Evolutionary conservation across 2,329 filamentous ascomycete species (phyloP).

Genomic region (Neonectria neomacrospora): DNA sequence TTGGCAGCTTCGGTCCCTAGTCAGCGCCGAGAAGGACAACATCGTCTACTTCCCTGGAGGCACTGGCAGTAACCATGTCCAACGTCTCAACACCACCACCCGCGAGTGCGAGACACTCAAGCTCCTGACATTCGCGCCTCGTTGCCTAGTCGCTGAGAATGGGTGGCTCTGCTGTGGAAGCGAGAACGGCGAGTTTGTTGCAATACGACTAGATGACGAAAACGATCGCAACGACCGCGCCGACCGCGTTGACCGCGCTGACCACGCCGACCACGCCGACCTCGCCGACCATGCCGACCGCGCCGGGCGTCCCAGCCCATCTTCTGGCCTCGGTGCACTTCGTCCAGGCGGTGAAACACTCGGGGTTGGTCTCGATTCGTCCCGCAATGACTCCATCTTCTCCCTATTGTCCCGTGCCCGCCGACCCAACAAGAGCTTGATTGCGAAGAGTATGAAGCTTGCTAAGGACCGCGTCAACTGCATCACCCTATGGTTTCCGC

Average conservation of each 20-base stretch:
- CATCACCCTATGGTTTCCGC: conserved; percentile 71
- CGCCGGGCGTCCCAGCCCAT: neutral
- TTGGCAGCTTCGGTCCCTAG: conserved; percentile 90
- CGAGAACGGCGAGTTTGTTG: conserved; percentile 86
- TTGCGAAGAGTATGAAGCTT: conserved; percentile 64
- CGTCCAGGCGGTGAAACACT: conserved; percentile 45
- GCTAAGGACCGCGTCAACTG: conserved; percentile 73
- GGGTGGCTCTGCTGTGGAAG: conserved; percentile 94
- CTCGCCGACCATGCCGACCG: neutral
- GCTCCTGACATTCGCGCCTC: conserved; percentile 76
- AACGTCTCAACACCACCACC: conserved; percentile 74
- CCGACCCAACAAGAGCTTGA: conserved; percentile 56
- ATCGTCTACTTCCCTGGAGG: conserved; percentile 87
- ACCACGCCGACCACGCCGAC: conserved; percentile 34
- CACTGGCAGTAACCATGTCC: conserved; percentile 71
- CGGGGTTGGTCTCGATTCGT: conserved; percentile 46
- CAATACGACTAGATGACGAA: conserved; percentile 71
- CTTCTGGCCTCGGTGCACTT: conserved; percentile 43
- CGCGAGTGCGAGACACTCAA: conserved; percentile 79
- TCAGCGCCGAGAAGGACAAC: conserved; percentile 81
- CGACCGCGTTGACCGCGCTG: conserved; percentile 41
- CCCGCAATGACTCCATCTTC: conserved; percentile 50
- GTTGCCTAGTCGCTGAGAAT: conserved; percentile 86
- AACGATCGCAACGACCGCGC: conserved; percentile 45
- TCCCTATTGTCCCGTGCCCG: conserved; percentile 53